A percentile compares a stretch with the other conserved stretches of the same genome.
These are phyloP conservation scores for Skeletonema costatum DNA, from an alignment of 108 stramenopile genomes.

Conservation along the genomic window DNA sequence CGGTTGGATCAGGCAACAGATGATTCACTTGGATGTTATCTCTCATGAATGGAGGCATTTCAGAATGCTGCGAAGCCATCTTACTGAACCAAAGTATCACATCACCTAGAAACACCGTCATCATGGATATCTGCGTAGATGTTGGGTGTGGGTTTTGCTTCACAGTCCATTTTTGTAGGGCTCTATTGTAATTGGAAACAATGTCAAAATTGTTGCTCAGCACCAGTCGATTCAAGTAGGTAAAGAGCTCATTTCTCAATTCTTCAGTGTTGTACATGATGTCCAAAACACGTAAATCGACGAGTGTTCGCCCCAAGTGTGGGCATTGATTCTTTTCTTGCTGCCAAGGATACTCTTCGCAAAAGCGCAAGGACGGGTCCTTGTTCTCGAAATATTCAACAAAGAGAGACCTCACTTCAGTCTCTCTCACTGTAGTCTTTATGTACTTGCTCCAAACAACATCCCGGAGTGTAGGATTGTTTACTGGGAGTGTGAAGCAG, in stretches of 20 bases:
- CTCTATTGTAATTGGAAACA: conserved; percentile 56
- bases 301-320: conserved; percentile 50
- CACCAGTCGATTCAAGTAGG: conserved; percentile 47
- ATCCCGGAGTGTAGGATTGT: conserved; percentile 47
- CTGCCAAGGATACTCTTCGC: conserved; percentile 85
- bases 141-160: conserved; percentile 50
- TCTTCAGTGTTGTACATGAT: conserved; percentile 48
- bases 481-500: conserved; percentile 52
- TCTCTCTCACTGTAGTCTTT: conserved; percentile 11
- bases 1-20: conserved; percentile 13
- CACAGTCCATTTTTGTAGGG: conserved; percentile 56
- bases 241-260: conserved; percentile 55
- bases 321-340: conserved; percentile 60
- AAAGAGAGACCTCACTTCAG: conserved; percentile 40
- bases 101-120: conserved; percentile 49
- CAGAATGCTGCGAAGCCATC: conserved; percentile 8
- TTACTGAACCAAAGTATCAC: conserved; percentile 60
- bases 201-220: conserved; percentile 60
- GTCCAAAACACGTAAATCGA: conserved; percentile 65
- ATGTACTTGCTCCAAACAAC: conserved; percentile 52
- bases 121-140: conserved; percentile 38
- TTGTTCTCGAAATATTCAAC: conserved; percentile 43
- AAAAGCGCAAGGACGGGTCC: conserved; percentile 50
- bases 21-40: conserved; percentile 19
- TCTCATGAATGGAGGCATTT: conserved; percentile 45